Percentiles rank a stretch among this genome's conserved stretches.
These are phyloP conservation scores for Dendrostoma leiphaemia DNA, from an alignment of 2,329 filamentous ascomycete genomes.

Conservation along the genomic window DNA sequence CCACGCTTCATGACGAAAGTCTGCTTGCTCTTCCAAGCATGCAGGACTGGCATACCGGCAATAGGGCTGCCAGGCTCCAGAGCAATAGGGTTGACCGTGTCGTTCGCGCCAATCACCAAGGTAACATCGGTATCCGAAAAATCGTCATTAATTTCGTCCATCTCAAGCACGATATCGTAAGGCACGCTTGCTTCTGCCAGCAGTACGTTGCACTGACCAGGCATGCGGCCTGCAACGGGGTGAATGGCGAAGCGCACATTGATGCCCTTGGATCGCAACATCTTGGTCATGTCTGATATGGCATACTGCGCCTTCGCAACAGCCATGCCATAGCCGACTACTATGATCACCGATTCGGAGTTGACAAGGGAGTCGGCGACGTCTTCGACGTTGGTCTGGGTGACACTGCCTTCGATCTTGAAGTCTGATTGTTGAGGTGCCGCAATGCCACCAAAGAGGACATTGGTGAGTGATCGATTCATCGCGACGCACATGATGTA, in stretches of 20 bases:
- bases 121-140: slow-evolving; percentile 83
- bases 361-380: slow-evolving; percentile 72
- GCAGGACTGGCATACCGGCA: slow-evolving; percentile 87
- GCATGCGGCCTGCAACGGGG: slow-evolving; percentile 88
- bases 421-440: slow-evolving; percentile 61
- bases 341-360: slow-evolving; percentile 82
- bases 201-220: slow-evolving; percentile 88
- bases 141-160: slow-evolving; percentile 96
- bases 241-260: slow-evolving; percentile 89
- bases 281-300: slow-evolving; percentile 75
- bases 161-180: slow-evolving; percentile 89
- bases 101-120: slow-evolving; percentile 87
- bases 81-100: slow-evolving; percentile 89
- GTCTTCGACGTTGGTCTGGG: slow-evolving; percentile 76
- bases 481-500: slow-evolving; percentile 88
- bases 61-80: slow-evolving; percentile 81
- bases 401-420: slow-evolving; percentile 78
- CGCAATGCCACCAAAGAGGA: slow-evolving; percentile 80
- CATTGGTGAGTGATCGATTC: slow-evolving; percentile 87
- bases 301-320: slow-evolving; percentile 92
- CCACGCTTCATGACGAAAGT: slow-evolving; percentile 92
- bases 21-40: slow-evolving; percentile 92
- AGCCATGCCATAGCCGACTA: slow-evolving; percentile 92
- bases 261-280: slow-evolving; percentile 71
- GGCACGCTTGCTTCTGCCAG: slow-evolving; percentile 85